phyloP scores from a whole-genome alignment of 331 rosid genomes.

The Dryas integrifolia region DNA sequence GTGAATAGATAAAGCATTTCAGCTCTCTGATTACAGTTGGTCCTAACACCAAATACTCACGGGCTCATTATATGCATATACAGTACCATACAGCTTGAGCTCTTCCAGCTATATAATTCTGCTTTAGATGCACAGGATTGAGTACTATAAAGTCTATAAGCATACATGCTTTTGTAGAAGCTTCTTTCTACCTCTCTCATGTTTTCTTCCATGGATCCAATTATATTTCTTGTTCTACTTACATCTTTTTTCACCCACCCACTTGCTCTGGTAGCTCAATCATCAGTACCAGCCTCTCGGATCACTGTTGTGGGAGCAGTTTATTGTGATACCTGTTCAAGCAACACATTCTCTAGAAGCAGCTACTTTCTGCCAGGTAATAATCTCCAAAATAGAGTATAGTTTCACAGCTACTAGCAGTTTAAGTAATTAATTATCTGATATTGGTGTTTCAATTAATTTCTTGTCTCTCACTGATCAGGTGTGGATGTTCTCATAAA shows the following conservation, averaged over 20 bases:
- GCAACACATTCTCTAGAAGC: constrained; percentile 50
- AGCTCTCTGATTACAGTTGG: constrained; percentile 46
- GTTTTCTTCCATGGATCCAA: constrained; percentile 47
- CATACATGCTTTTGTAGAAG: constrained; percentile 21
- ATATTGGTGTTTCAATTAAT: neutral
- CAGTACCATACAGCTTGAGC: neutral
- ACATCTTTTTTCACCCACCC: constrained; percentile 30
- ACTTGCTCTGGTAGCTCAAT: constrained; percentile 29
- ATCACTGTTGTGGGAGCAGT: constrained; percentile 64
- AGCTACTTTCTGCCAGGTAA: constrained; percentile 74
- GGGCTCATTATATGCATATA: constrained; percentile 45
- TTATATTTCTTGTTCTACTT: constrained; percentile 34
- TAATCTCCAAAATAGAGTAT: neutral
- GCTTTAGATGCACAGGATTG: constrained; percentile 5
- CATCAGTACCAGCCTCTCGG: constrained; percentile 29
- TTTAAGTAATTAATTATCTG: neutral
- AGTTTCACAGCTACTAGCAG: neutral
- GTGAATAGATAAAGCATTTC: constrained; percentile 40
- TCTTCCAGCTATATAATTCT: constrained; percentile 29
- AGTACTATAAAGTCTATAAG: neutral
- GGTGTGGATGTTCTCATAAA: constrained; percentile 65
- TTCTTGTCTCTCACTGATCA: constrained; percentile 14
- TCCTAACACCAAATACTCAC: constrained; percentile 57
- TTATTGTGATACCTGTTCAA: constrained; percentile 70
- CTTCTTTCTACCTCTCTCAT: constrained; percentile 19